Base-by-base conservation (phyloP, 495 filamentous ascomycete genomes). In the Penicillium cosmopolitanum region DNA sequence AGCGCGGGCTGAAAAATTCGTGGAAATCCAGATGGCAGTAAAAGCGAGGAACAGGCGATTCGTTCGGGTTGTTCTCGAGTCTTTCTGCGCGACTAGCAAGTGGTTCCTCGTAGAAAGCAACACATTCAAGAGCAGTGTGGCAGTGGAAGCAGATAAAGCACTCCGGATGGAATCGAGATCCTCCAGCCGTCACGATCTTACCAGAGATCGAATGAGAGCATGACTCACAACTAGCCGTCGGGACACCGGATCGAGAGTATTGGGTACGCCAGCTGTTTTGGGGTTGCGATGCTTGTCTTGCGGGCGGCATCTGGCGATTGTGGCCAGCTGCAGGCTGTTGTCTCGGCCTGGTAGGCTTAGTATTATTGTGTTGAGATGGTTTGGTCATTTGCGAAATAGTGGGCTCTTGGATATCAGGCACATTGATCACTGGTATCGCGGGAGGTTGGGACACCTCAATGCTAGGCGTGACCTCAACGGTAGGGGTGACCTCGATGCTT, bases 1-100 rank as follows among this genome's bases (percentile, higher is more conserved):
- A 99, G 42, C 92, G 86, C 16, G 95, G 95, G 54, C 90, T 93
- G 72, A 90, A 98, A 38, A 90, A 75, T 68, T 99, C 95, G 71
- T 99, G 95, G 82, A 93, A 99, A 78, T 99, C 95, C 19, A 99
- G 84, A 72, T 98, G 96, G 76, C 95, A 99, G 76, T 90, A 99
- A 80, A 97, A 97, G 28, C 93, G 87, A 52, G 90, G 75, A 2
- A 80, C 75, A 1, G 84, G 73, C 3, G 85, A 69, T 34, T 91
- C 86, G 13, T 82, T 83, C 3, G 81, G 76, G 31, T 77, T 73
- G 4, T 79, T 77, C 13, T 85, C 86, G 1, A 96, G 77, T 25
- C 95, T 86, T 48, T 88, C 88, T 0, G 72, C 73, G 19, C 91
- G 86, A 64, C 83, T 83, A 13, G 80, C 73, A 10, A 90, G 84